Percentiles rank a stretch among this genome's conserved stretches.
Evolutionary conservation across 371 early-diverging fungal genomes (phyloP).

Genomic region (Paraphysoderma sedebokerense): DNA sequence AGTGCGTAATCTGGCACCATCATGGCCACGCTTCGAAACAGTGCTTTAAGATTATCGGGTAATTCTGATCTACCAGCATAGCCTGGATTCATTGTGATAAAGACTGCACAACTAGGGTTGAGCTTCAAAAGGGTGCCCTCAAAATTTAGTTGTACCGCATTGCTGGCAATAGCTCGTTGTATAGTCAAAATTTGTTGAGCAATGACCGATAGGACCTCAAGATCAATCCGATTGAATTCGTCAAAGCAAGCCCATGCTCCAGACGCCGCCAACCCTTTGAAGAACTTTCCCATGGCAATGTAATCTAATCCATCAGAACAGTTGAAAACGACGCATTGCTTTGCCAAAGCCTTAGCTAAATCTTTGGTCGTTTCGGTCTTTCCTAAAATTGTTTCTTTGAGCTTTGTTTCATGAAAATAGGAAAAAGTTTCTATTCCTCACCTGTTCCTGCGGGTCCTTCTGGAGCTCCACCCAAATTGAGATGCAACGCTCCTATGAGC

Average conservation of each 20-base stretch:
- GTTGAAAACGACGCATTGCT: constrained; percentile 44
- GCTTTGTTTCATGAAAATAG: no score
- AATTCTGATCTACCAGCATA: constrained; percentile 42
- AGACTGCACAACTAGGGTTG: constrained; percentile 32
- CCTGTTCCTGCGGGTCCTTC: constrained; percentile 36
- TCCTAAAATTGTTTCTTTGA: no score
- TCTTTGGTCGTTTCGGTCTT: constrained; percentile 42
- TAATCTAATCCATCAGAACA: constrained; percentile 39
- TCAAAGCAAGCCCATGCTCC: constrained; percentile 46
- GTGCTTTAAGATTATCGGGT: constrained; percentile 37
- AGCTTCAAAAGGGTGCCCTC: constrained; percentile 31
- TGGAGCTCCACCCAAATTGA: constrained; percentile 39
- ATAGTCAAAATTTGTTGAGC: constrained; percentile 37
- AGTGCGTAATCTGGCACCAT: constrained; percentile 45
- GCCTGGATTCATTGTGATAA: constrained; percentile 50
- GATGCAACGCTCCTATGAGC: constrained; percentile 31
- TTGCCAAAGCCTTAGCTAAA: constrained; percentile 35
- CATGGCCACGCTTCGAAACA: constrained; percentile 41
- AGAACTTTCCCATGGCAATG: constrained; percentile 41
- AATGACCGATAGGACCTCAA: constrained; percentile 31
- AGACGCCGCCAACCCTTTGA: constrained; percentile 31
- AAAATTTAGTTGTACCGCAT: constrained; percentile 26
- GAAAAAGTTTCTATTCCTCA: no score
- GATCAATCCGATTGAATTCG: constrained; percentile 42
- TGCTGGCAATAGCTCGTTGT: constrained; percentile 28